Percentiles rank a stretch among this genome's conserved stretches.
phyloP scores from a whole-genome alignment of 208 protist genomes.

The Trypanosoma cruzi region DNA sequence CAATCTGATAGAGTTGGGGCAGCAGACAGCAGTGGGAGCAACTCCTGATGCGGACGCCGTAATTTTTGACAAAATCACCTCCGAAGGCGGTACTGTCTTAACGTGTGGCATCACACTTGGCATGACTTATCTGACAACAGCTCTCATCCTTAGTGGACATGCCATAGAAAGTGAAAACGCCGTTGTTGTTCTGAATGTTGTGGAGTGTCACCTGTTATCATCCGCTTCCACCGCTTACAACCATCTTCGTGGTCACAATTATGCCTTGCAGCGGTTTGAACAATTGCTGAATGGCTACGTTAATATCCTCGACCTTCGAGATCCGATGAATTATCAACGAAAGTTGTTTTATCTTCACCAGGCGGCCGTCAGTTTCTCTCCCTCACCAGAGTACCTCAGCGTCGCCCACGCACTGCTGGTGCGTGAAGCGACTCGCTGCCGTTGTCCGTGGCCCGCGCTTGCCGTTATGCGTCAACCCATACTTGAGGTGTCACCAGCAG shows the following conservation, averaged over 20 bases:
- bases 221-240: constrained; percentile 2
- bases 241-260: constrained; percentile 28
- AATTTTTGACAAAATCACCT: no score
- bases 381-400: constrained; percentile 26
- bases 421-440: constrained; percentile 22
- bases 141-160: constrained; percentile 9
- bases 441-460: constrained; percentile 32
- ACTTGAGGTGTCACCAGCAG: constrained; percentile 25
- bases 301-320: background rate
- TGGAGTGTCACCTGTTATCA: constrained; percentile 15
- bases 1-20: constrained; percentile 9
- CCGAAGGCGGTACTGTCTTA: background rate
- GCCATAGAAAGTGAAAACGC: background rate
- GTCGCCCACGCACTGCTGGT: constrained; percentile 45
- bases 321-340: constrained; percentile 7
- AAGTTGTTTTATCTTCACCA: constrained; percentile 28
- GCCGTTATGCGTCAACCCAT: constrained; percentile 40
- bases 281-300: constrained; percentile 56
- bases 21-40: background rate
- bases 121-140: constrained; percentile 24
- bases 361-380: constrained; percentile 15
- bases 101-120: constrained; percentile 17
- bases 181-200: background rate
- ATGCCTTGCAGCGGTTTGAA: constrained; percentile 41
- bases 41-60: background rate